Base-by-base conservation (phyloP, 148 eudicot genomes). In the Suaeda aralocaspica region DNA sequence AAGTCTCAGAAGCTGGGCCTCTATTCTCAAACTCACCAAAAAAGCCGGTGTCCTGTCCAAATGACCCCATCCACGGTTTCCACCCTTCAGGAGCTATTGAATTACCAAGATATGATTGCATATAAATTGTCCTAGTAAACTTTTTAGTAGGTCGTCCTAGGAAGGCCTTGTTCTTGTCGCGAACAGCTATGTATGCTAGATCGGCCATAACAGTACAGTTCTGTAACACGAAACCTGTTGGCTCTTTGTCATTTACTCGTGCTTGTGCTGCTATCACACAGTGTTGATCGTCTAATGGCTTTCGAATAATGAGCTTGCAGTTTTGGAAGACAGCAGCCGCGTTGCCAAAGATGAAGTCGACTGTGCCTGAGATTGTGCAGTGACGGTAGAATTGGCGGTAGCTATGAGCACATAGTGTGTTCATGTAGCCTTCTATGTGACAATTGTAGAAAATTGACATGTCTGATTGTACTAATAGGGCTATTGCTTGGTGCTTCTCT, bases 291-390 rank as follows among this genome's bases (percentile, higher is more conserved):
- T 65, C 82, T 8, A 70, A 42, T 0, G 96, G 96, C 67, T 71
- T 82, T 1, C 92, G 79, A 34, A 88, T 56, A 0, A 86, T 22
- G 51, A 90, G 39, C 66, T 45, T 70, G 74, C 91, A 86, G 59
- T 83, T 81, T 34, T 90, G 91, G 75, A 90, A 84, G 12, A 90
- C 79, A 0, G 85, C 79, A 0, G 69, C 70, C 1, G 89, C 89
- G 58, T 90, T 82, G 2, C 92, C 96, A 31, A 84, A 74, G 52
- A 88, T 63, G 77, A 88, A 84, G 71, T 90, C 91, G 9, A 88
- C 63, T n/a, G 96, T 83, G 26, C 96, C 96, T 0, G 84, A 73
- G 74, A 90, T 80, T 74, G 68, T 75, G 78, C 92, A 88, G 34
- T 84, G 79, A 50, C 86, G 75, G 70, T 83, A 90, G 79, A 83